phyloP scores from a whole-genome alignment of 1,284 basidiomycete species.

The Cutaneotrichosporon dermatis region DNA sequence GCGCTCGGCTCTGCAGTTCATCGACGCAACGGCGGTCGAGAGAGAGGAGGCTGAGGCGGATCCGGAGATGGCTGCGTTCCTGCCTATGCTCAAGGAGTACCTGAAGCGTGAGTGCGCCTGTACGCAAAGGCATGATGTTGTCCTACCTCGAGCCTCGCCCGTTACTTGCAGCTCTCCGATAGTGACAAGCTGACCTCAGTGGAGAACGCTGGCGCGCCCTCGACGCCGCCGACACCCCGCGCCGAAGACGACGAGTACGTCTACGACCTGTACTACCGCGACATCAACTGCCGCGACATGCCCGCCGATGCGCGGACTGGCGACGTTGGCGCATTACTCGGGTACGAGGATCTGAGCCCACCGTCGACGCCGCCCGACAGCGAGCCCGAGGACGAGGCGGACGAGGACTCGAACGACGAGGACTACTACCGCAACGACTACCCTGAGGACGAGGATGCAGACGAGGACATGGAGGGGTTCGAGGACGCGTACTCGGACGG shows the following conservation, averaged over 20 bases:
- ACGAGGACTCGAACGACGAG: slow-evolving; percentile 50
- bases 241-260: slow-evolving; percentile 42
- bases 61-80: slow-evolving; percentile 45
- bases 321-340: slow-evolving; percentile 25
- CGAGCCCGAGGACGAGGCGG: slow-evolving; percentile 49
- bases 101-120: slow-evolving; percentile 32
- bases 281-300: slow-evolving; percentile 6
- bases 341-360: slow-evolving; percentile 39
- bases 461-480: slow-evolving; percentile 45
- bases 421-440: slow-evolving; percentile 51
- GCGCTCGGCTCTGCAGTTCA: slow-evolving; percentile 27
- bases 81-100: slow-evolving; percentile 48
- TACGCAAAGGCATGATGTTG: neutral
- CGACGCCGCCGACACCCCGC: neutral
- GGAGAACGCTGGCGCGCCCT: slow-evolving; percentile 9
- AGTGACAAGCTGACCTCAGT: slow-evolving; percentile 12
- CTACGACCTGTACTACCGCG: slow-evolving; percentile 50
- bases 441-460: slow-evolving; percentile 50
- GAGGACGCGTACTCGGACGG: slow-evolving; percentile 30
- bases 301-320: neutral
- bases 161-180: neutral
- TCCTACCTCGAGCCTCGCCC: neutral
- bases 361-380: slow-evolving; percentile 36
- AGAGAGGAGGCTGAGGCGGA: slow-evolving; percentile 19
- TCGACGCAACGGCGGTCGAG: slow-evolving; percentile 45